Conservation (phyloP, 2,329 filamentous ascomycete genomes). For the Akanthomyces muscarius region DNA sequence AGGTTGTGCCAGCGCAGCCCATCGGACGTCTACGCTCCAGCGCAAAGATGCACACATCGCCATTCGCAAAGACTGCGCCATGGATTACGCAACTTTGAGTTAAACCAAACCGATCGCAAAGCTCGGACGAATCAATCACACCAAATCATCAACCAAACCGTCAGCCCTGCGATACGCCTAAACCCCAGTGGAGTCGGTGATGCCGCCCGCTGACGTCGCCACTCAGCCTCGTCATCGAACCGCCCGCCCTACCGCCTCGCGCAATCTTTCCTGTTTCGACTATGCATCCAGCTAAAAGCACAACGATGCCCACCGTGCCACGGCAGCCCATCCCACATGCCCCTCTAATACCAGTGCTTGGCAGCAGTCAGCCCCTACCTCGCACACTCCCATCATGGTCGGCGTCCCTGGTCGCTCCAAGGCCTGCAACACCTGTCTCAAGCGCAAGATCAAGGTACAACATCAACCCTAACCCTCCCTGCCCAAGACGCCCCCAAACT, state of each 20-base stretch:
- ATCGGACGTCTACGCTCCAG: no score
- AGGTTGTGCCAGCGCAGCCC: no score
- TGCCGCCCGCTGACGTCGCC: not conserved
- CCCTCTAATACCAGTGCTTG: not conserved
- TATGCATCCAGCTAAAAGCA: not conserved
- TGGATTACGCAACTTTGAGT: no score
- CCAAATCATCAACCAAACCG: not conserved
- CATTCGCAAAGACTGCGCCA: no score
- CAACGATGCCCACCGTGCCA: not conserved
- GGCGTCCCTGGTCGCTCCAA: slow-evolving; percentile 13
- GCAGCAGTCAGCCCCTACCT: no score
- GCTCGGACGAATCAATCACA: not conserved
- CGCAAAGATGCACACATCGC: no score
- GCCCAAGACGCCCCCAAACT: not conserved
- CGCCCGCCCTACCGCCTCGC: not conserved
- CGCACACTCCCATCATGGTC: not conserved
- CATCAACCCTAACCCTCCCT: no score
- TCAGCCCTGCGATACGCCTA: not conserved
- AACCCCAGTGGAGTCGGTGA: not conserved
- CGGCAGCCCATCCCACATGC: not conserved
- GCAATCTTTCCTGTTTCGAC: not conserved
- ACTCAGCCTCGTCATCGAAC: not conserved
- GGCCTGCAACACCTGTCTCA: slow-evolving; percentile 15
- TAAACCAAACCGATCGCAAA: not conserved
- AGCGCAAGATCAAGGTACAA: slow-evolving; percentile 15